These are phyloP conservation scores for Petunia hybrid DNA, from an alignment of 305 asterid species.

Conservation along the genomic window DNA sequence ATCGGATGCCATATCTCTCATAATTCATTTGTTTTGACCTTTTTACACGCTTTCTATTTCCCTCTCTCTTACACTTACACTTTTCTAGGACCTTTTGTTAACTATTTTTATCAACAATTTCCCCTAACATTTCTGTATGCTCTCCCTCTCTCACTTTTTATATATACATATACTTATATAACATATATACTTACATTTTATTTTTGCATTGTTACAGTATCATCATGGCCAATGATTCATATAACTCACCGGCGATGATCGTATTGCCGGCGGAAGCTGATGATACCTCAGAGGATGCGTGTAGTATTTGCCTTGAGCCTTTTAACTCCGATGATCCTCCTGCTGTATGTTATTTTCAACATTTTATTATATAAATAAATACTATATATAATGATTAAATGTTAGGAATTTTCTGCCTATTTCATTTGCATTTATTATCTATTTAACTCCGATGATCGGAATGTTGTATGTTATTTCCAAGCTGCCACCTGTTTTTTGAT, in stretches of 20 bases:
- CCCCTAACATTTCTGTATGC: constrained; percentile 20
- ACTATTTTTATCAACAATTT: constrained; percentile 14
- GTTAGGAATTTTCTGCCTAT: constrained; percentile 7
- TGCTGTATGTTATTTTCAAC: constrained; percentile 25
- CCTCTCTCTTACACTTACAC: constrained; percentile 23
- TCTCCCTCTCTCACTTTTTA: background rate
- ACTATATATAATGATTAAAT: background rate
- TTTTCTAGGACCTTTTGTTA: constrained; percentile 7
- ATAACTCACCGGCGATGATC: constrained; percentile 24
- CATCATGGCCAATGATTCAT: constrained; percentile 31
- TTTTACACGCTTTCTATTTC: constrained; percentile 17
- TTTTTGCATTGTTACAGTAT: constrained; percentile 31
- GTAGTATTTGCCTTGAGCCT: constrained; percentile 45
- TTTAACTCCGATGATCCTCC: constrained; percentile 41
- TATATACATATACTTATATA: background rate
- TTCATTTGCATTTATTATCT: constrained; percentile 33
- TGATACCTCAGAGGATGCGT: constrained; percentile 45
- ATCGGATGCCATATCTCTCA: constrained; percentile 30
- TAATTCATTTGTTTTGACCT: constrained; percentile 39
- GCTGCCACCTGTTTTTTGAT: background rate
- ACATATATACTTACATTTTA: background rate
- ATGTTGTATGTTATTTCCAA: constrained; percentile 18
- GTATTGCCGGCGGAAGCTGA: constrained; percentile 33
- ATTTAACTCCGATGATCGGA: constrained; percentile 35
- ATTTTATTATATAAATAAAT: background rate